Evolutionary conservation across 495 filamentous ascomycete species (phyloP), one percentile per base, ranked within the genome.

Genomic region (Pseudomonodictys pantanalensis): DNA sequence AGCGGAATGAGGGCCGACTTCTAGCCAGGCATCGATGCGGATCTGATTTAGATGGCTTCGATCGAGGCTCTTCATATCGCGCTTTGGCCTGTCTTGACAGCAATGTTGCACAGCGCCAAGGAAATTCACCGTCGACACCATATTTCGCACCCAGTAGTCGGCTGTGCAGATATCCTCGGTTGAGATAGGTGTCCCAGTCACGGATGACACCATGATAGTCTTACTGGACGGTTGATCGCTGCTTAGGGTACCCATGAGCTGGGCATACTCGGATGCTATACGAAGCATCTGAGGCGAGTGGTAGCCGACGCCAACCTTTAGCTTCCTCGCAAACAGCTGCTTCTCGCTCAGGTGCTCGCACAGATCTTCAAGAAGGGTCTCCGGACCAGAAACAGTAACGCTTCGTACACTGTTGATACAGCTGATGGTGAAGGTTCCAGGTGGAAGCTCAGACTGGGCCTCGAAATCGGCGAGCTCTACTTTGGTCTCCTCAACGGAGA

Each of bases 1-100:
- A 0, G 85, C 82, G 8, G 78, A 71, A 57, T 89, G 86, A 17
- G 87, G 84, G 0, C 87, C 87, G 9, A 84, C 66, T 57, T 84
- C 81, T 43, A 84, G 29, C 6, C 82, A 47, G 1, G 73, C 49
- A 24, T 26, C 88, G 72, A 23, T 15, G n/a, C 59, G 89, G 86
- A 18, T 89, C 15, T 51, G 47, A 4, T 87, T 62, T 29, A 43
- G 11, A 43, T 41, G 20, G n/a, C 39, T 52, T 3, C 15, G 20
- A 18, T 59, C 12, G 58, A 55, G 0, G 72, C 64, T 54, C 69
- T 57, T 51, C 15, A 28, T 24, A 20, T 32, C 25, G 8, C 6
- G 7, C 5, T 3, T 33, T 9, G 3, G 12, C 18, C 72, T 30
- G 17, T 75, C 62, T 26, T 70, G 50, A 1, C 66, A 62, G 0